A percentile compares a stretch with the other conserved stretches of the same genome.
These are phyloP conservation scores for Fonsecaea pugnacius DNA, from an alignment of 2,329 filamentous ascomycete genomes.

Conservation along the genomic window DNA sequence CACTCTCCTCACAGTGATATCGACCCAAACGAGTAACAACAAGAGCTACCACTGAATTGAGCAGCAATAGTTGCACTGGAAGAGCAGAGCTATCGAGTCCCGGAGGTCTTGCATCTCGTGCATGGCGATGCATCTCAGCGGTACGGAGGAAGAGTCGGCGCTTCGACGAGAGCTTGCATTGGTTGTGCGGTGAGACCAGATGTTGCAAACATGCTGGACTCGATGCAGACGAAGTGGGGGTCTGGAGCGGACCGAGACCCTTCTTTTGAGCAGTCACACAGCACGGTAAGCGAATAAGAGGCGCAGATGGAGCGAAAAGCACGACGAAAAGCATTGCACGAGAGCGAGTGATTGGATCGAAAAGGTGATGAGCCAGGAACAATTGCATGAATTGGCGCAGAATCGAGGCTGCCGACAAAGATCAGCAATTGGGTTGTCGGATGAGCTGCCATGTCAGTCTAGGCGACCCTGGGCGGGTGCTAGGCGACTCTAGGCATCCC, in stretches of 20 bases:
- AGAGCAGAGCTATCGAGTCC: constrained; percentile 16
- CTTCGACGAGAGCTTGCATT: constrained; percentile 33
- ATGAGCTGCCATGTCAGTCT: background rate
- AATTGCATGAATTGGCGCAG: constrained; percentile 12
- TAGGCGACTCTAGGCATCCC: background rate
- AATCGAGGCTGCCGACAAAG: background rate
- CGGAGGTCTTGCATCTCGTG: constrained; percentile 11
- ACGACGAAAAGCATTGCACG: constrained; percentile 7
- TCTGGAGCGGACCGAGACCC: constrained; percentile 32
- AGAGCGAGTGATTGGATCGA: constrained; percentile 9
- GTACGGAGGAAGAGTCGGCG: constrained; percentile 30
- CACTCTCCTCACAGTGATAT: constrained; percentile 31
- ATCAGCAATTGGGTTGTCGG: background rate
- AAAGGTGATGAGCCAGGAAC: constrained; percentile 23
- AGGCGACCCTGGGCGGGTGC: background rate
- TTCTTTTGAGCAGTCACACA: constrained; percentile 14
- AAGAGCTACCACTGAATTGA: constrained; percentile 18
- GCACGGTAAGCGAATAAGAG: background rate
- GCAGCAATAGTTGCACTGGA: constrained; percentile 27
- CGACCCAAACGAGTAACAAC: constrained; percentile 13
- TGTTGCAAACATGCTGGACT: constrained; percentile 17
- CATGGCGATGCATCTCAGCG: constrained; percentile 15
- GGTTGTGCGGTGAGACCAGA: constrained; percentile 23
- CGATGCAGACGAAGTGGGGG: constrained; percentile 15
- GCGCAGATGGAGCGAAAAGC: constrained; percentile 8